A percentile compares a stretch with the other conserved stretches of the same genome.
Evolutionary conservation across 805 yeast genomes (phyloP).

Genomic region (Pichia cephalocereana): DNA sequence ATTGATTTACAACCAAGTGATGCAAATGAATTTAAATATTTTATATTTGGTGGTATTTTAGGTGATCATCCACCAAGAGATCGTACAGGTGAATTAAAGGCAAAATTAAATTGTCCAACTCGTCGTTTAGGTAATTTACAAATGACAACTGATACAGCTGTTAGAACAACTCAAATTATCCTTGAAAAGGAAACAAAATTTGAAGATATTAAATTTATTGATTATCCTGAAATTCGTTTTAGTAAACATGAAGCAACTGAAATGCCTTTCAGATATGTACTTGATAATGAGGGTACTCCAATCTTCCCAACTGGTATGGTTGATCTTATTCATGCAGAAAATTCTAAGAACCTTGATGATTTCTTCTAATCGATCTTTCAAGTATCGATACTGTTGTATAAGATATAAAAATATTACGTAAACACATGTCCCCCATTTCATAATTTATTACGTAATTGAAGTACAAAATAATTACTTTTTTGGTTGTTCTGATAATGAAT

Average conservation of each 20-base stretch:
- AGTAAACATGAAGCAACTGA: slow-evolving; percentile 86
- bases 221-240: slow-evolving; percentile 89
- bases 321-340: slow-evolving; percentile 72
- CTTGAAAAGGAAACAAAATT: slow-evolving; percentile 46
- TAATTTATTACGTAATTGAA: too few species aligned
- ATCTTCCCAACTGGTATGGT: slow-evolving; percentile 90
- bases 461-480: too few species aligned
- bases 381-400: too few species aligned
- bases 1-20: slow-evolving; percentile 70
- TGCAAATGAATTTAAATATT: slow-evolving; percentile 59
- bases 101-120: slow-evolving; percentile 75
- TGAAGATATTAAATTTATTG: slow-evolving; percentile 74
- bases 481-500: too few species aligned
- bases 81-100: slow-evolving; percentile 81
- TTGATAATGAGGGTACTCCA: slow-evolving; percentile 56
- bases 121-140: slow-evolving; percentile 81
- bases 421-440: too few species aligned
- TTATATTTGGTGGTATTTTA: slow-evolving; percentile 92
- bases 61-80: slow-evolving; percentile 94
- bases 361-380: slow-evolving; percentile 36
- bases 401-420: too few species aligned
- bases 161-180: slow-evolving; percentile 80
- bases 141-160: slow-evolving; percentile 97
- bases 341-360: slow-evolving; percentile 75
- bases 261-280: slow-evolving; percentile 92